Conservation (phyloP, 2,329 filamentous ascomycete species). For the Arthroderma sp. region DNA sequence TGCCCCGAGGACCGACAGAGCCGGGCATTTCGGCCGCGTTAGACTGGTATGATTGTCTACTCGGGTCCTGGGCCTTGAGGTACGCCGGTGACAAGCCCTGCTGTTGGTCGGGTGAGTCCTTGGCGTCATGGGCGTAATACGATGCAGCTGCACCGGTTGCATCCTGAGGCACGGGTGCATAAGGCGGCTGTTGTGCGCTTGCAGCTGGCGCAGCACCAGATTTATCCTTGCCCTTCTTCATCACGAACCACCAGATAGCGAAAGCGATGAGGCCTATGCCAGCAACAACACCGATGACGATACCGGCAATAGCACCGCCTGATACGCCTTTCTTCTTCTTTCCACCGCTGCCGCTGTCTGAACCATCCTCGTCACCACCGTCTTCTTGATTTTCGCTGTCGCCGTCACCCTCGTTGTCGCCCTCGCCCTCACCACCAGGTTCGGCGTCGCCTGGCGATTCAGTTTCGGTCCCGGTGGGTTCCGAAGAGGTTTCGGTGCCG, state of each 20-base stretch:
- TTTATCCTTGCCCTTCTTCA: slow-evolving; percentile 6
- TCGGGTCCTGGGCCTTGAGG: slow-evolving; percentile 6
- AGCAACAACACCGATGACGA: slow-evolving; percentile 10
- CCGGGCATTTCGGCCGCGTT: slow-evolving; percentile 8
- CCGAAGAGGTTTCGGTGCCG: neutral
- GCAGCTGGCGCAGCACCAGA: neutral
- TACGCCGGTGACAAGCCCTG: slow-evolving; percentile 1
- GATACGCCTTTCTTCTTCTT: slow-evolving; percentile 1
- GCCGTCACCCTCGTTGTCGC: neutral
- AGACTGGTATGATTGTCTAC: neutral
- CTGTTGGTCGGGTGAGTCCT: neutral
- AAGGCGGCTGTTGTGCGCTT: no score
- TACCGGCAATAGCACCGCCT: slow-evolving; percentile 11
- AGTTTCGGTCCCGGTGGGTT: neutral
- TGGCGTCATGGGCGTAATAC: neutral
- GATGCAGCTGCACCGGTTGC: neutral
- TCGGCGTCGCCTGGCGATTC: neutral
- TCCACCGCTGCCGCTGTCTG: no score
- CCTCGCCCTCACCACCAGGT: neutral
- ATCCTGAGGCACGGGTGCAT: neutral
- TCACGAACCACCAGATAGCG: slow-evolving; percentile 9
- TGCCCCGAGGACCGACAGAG: neutral
- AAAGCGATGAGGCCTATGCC: slow-evolving; percentile 6
- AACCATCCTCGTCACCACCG: neutral
- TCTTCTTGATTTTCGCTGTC: neutral